Evolutionary conservation across 371 early-diverging fungal genomes (phyloP), one percentile per base, ranked within the genome.

Genomic region (Syncephalis plumigaleata): DNA sequence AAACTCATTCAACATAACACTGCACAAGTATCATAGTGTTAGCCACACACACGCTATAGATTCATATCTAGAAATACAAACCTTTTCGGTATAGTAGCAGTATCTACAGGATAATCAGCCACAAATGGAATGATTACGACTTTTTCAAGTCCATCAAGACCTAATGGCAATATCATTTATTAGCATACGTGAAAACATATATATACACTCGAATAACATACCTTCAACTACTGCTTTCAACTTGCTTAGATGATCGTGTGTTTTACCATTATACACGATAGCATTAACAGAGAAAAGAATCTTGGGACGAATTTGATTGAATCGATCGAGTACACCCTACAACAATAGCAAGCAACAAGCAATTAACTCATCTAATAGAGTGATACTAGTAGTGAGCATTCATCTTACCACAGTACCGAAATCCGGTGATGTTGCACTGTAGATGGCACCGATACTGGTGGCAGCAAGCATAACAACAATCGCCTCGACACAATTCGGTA

Each of bases 261-360:
- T 62, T 49, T 86, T 89, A 39, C 84, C 85, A 52, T 93, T 96
- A 65, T 98, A 91, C 42, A 77, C 61, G 9, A 89, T 86, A 3
- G 78, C 77, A 56, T 93, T 85, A 31, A 84, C 77, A 16, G 93
- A 87, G 40, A 99, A 76, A 45, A 99, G 64, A 25, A 98, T 63
- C 59, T 86, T 92, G 44, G 98, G 93, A 54, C 79, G 61, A 55
- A 98, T 91, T 63, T 99, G 98, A 1, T 76, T 63, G 56, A 99
- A 93, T 45, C 98, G 71, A 52, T 98, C 92, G 22, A 91, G 65
- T 2, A 98, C 90, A 49, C 91, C 97, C 66, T 83, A 53, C 23
- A 43, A 5, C 25, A 26, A 2, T 21, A 2, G n/a, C 27, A 13
- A 20, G 11, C 37, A 0, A 47, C 2, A 39, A 50, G 18, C 21